Evolutionary conservation across 768 basidiomycete genomes (phyloP).

Genomic region (Cyclocybe cylindracea): DNA sequence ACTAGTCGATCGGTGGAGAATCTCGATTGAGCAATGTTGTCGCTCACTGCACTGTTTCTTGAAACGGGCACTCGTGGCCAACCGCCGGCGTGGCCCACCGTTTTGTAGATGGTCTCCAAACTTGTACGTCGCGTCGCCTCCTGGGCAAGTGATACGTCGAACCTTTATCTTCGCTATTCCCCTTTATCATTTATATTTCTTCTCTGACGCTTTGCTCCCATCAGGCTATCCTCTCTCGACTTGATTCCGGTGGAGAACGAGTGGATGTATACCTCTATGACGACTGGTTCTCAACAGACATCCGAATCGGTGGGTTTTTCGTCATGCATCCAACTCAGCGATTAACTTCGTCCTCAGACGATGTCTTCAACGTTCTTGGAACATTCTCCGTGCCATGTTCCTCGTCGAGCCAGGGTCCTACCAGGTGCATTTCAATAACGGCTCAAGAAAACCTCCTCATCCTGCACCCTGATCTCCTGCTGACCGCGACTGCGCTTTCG

Average conservation of each 20-base stretch:
- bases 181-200: not conserved
- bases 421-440: constrained; percentile 56
- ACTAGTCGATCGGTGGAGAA: too few species aligned
- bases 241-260: constrained; percentile 36
- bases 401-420: constrained; percentile 32
- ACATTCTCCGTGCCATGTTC: constrained; percentile 32
- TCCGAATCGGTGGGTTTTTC: constrained; percentile 52
- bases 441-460: constrained; percentile 72
- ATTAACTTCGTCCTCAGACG: constrained; percentile 48
- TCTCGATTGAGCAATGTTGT: too few species aligned
- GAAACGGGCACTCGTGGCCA: too few species aligned
- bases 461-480: constrained; percentile 88
- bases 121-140: not conserved
- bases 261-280: constrained; percentile 65
- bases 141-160: not conserved
- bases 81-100: too few species aligned
- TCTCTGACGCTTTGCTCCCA: constrained; percentile 32
- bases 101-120: too few species aligned
- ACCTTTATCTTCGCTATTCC: not conserved
- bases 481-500: constrained; percentile 89
- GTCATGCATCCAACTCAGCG: not conserved
- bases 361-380: constrained; percentile 80
- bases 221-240: constrained; percentile 43
- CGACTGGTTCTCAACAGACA: constrained; percentile 73
- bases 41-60: too few species aligned